Evolutionary conservation across 176 grass and related monocot genomes (phyloP).

Genomic region (Cocos nucifera): DNA sequence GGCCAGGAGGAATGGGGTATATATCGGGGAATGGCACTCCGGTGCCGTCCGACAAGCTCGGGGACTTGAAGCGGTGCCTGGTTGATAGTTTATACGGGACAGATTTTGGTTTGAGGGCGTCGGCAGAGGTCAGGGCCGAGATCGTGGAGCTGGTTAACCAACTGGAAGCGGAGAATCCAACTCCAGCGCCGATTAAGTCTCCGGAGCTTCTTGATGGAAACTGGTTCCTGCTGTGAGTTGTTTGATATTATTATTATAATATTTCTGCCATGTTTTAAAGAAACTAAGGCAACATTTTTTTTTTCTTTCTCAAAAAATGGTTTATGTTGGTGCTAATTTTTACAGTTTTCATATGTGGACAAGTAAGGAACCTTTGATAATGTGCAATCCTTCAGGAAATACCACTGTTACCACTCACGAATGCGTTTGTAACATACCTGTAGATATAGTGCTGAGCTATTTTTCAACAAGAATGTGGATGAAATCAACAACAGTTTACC

Average conservation of each 20-base stretch:
- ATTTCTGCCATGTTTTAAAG: neutral
- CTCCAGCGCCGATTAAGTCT: constrained; percentile 38
- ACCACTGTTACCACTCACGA: too few relatives aligned
- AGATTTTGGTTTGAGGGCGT: constrained; percentile 66
- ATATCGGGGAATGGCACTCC: constrained; percentile 12
- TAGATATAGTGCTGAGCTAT: too few relatives aligned
- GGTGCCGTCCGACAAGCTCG: constrained; percentile 21
- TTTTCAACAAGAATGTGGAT: too few relatives aligned
- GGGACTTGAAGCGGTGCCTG: constrained; percentile 69
- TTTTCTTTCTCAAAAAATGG: too few relatives aligned
- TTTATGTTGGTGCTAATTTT: too few relatives aligned
- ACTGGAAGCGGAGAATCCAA: constrained; percentile 68
- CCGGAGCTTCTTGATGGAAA: constrained; percentile 77
- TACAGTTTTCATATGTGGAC: too few relatives aligned
- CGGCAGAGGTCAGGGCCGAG: constrained; percentile 73
- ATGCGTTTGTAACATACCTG: too few relatives aligned
- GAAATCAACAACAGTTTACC: too few relatives aligned
- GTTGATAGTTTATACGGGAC: constrained; percentile 71
- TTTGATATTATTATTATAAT: neutral
- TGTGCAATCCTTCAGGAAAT: too few relatives aligned
- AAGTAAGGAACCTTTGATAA: too few relatives aligned
- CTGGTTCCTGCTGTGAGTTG: constrained; percentile 82
- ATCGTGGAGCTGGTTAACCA: constrained; percentile 79
- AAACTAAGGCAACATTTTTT: too few relatives aligned
- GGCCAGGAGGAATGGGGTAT: neutral